phyloP scores from a whole-genome alignment of 345 rosid genomes.

The Bretschneidera sinensis region DNA sequence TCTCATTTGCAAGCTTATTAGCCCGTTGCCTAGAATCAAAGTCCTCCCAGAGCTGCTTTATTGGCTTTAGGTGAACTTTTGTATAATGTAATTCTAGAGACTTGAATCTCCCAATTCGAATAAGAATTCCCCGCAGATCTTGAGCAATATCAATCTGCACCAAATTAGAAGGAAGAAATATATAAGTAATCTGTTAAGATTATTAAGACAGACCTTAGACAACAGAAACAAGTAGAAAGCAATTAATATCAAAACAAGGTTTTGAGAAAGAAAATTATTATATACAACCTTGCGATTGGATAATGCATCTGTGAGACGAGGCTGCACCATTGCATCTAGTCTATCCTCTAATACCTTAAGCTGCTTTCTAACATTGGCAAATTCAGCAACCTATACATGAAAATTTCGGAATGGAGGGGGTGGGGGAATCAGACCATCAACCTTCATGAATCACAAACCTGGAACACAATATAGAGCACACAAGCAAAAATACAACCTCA shows the following conservation, averaged over 20 bases:
- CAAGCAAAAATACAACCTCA: constrained; percentile 45
- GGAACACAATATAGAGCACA: not conserved
- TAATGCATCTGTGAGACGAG: constrained; percentile 89
- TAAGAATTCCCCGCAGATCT: constrained; percentile 90
- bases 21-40: constrained; percentile 63
- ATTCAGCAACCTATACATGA: constrained; percentile 80
- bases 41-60: constrained; percentile 92
- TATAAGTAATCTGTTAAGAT: constrained; percentile 8
- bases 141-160: constrained; percentile 83
- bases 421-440: not conserved
- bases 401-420: not conserved
- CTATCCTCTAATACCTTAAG: constrained; percentile 93
- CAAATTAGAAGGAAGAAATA: constrained; percentile 4
- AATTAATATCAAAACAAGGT: constrained; percentile 5
- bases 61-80: constrained; percentile 77
- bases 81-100: constrained; percentile 87
- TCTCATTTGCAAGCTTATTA: constrained; percentile 55
- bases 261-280: not conserved
- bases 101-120: constrained; percentile 91
- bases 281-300: constrained; percentile 74
- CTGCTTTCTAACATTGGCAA: constrained; percentile 93
- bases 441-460: not conserved
- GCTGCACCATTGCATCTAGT: constrained; percentile 93
- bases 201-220: not conserved
- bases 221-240: not conserved